Percentiles rank a stretch among this genome's conserved stretches.
Conservation (phyloP, 345 rosid species). For the Salix purpurea region DNA sequence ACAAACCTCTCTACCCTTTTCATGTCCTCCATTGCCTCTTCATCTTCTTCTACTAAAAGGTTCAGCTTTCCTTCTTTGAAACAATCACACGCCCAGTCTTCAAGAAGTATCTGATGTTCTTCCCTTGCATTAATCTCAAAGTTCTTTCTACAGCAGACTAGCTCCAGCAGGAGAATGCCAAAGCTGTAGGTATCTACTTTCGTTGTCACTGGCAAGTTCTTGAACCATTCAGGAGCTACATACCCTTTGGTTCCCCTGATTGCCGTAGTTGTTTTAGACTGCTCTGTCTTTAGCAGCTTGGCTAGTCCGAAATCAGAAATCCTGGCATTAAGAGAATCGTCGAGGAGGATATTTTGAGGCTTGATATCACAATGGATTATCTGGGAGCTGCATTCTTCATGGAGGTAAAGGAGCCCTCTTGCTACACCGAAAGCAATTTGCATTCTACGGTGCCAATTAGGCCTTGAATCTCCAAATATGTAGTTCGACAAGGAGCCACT, state of each 20-base stretch:
- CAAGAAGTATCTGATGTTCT: too few relatives aligned
- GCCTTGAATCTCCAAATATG: too few relatives aligned
- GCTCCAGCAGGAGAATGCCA: too few relatives aligned
- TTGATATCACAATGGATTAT: conserved; percentile 44
- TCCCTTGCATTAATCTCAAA: too few relatives aligned
- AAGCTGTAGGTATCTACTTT: conserved; percentile 12
- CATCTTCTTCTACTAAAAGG: too few relatives aligned
- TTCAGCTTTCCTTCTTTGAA: too few relatives aligned
- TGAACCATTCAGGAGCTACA: conserved; percentile 44
- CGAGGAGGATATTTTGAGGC: conserved; percentile 41
- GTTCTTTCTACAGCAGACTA: too few relatives aligned
- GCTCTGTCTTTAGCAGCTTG: conserved; percentile 23
- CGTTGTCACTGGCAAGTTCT: conserved; percentile 33
- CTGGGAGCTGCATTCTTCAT: conserved; percentile 35
- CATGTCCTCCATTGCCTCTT: too few relatives aligned
- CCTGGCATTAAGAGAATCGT: conserved; percentile 6
- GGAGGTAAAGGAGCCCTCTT: conserved; percentile 34
- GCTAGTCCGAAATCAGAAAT: conserved; percentile 41
- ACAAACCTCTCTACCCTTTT: conserved; percentile 10
- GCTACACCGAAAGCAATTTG: conserved; percentile 32
- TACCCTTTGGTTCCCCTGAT: conserved; percentile 40
- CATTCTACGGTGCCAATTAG: conserved; percentile 19
- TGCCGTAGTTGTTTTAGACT: conserved; percentile 23
- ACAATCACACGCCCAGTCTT: too few relatives aligned
- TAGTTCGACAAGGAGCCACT: too few relatives aligned